Evolutionary conservation across 2,329 filamentous ascomycete genomes (phyloP).

Genomic region (Nemania sp.): DNA sequence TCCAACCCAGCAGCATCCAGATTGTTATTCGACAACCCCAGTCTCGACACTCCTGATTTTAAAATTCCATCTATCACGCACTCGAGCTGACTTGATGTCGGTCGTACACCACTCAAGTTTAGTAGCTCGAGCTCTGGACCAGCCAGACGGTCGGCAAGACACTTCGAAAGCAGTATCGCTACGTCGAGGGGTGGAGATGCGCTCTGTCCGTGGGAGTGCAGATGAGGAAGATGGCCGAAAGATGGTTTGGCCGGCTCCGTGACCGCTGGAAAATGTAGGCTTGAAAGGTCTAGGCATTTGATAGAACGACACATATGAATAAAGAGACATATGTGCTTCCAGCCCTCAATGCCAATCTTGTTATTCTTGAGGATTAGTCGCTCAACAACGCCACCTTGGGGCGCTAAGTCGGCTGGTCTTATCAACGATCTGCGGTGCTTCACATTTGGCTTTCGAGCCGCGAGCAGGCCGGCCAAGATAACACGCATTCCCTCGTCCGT

Average conservation of each 20-base stretch:
- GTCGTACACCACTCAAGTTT: constrained; percentile 77
- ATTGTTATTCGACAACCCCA: constrained; percentile 83
- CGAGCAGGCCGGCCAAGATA: constrained; percentile 82
- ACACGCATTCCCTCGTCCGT: constrained; percentile 86
- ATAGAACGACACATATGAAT: constrained; percentile 87
- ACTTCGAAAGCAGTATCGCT: constrained; percentile 71
- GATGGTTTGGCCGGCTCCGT: constrained; percentile 32
- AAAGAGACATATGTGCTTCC: constrained; percentile 89
- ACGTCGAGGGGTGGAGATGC: constrained; percentile 52
- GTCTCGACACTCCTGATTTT: constrained; percentile 73
- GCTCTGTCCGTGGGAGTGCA: constrained; percentile 40
- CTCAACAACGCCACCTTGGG: constrained; percentile 76
- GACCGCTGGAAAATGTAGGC: constrained; percentile 71
- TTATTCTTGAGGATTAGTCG: constrained; percentile 90
- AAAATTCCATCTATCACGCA: constrained; percentile 82
- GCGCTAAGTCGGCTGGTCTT: constrained; percentile 45
- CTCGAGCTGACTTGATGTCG: constrained; percentile 72
- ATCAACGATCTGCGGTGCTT: constrained; percentile 53
- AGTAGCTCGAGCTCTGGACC: constrained; percentile 80
- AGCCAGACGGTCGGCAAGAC: constrained; percentile 75
- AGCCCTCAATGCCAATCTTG: constrained; percentile 83
- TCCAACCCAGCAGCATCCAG: constrained; percentile 74
- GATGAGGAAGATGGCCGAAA: constrained; percentile 32
- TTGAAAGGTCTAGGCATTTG: constrained; percentile 83
- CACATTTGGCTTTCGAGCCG: constrained; percentile 70